Conservation (phyloP, 352 stramenopile species). For the Phytophthora nicotianae region DNA sequence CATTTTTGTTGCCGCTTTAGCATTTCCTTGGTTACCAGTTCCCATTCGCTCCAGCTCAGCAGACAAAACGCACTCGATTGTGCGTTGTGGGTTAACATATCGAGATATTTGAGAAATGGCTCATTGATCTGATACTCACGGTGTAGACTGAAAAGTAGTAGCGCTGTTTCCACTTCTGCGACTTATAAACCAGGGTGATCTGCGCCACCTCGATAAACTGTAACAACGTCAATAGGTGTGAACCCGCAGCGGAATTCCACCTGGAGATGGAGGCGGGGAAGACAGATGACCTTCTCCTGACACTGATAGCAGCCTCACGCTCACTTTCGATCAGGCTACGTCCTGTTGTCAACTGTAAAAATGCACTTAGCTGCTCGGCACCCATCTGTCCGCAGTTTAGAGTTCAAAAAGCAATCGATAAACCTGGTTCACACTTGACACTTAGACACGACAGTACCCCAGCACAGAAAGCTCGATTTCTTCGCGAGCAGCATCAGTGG, state of each 20-base stretch:
- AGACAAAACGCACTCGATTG: constrained; percentile 20
- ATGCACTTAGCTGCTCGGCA: constrained; percentile 12
- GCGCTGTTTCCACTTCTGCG: constrained; percentile 27
- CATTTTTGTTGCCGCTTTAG: background rate
- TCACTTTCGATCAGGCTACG: constrained; percentile 25
- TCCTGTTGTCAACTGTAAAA: constrained; percentile 17
- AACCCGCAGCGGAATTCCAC: background rate
- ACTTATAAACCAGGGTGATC: constrained; percentile 17
- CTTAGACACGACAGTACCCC: constrained; percentile 40
- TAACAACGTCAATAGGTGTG: constrained; percentile 18
- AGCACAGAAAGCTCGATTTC: constrained; percentile 32
- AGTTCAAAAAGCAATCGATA: constrained; percentile 50
- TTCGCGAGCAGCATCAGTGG: background rate
- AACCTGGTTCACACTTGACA: constrained; percentile 31
- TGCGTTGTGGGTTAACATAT: background rate
- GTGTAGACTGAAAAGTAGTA: constrained; percentile 33
- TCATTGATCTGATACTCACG: background rate
- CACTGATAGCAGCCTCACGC: constrained; percentile 16
- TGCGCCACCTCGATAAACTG: constrained; percentile 34
- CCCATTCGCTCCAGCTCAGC: constrained; percentile 11
- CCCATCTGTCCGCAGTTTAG: constrained; percentile 37
- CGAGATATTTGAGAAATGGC: background rate
- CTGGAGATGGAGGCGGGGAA: constrained; percentile 18
- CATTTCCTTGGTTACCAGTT: constrained; percentile 1
- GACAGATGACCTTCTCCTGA: constrained; percentile 6